Percentiles rank a stretch among this genome's conserved stretches.
phyloP scores from a whole-genome alignment of 345 rosid genomes.

The Mallotus nudiflorus region DNA sequence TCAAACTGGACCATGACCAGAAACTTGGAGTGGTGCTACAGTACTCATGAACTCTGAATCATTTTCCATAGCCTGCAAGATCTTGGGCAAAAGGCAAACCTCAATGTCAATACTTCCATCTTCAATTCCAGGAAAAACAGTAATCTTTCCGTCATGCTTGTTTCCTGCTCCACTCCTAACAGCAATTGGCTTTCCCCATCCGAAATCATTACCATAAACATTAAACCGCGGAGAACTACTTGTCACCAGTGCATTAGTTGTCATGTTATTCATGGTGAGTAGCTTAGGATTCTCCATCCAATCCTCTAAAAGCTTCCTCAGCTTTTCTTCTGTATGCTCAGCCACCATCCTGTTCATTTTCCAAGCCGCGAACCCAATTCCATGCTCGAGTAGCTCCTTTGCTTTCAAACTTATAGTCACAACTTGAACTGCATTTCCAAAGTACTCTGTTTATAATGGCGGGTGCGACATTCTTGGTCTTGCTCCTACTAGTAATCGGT shows the following conservation, averaged over 20 bases:
- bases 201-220: too few species aligned
- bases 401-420: conserved; percentile 4
- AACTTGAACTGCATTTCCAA: conserved; percentile 14
- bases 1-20: too few species aligned
- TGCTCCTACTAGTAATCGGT: background rate
- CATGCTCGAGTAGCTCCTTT: conserved; percentile 9
- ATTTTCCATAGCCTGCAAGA: conserved; percentile 13
- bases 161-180: conserved; percentile 23
- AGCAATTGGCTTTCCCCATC: conserved; percentile 41
- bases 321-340: conserved; percentile 12
- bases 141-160: conserved; percentile 25
- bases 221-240: conserved; percentile 52
- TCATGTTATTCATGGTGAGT: background rate
- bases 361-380: conserved; percentile 19
- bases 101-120: conserved; percentile 36
- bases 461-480: conserved; percentile 18
- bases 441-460: background rate
- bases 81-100: conserved; percentile 21
- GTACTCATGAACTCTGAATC: conserved; percentile 25
- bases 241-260: background rate
- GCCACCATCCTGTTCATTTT: conserved; percentile 21
- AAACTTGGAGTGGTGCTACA: background rate
- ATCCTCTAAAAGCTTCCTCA: background rate
- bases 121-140: conserved; percentile 20
- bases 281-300: conserved; percentile 8